Conservation (phyloP, 2,329 filamentous ascomycete species). For the Ophidiomyces ophidiicola region DNA sequence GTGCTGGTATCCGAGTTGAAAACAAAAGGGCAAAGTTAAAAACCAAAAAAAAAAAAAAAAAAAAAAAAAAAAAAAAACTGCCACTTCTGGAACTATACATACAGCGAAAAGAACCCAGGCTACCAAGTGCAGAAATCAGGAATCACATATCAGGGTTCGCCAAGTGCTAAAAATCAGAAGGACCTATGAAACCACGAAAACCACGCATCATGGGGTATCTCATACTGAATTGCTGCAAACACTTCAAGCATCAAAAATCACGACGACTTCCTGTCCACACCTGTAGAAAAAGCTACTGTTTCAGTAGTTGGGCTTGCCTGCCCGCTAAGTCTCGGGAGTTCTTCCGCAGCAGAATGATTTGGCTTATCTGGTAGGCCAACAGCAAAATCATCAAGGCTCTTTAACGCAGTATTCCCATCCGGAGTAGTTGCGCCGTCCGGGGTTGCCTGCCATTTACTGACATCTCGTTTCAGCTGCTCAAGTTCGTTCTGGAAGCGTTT, state of each 20-base stretch:
- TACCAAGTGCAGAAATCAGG: too few species aligned
- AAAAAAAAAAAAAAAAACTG: too few species aligned
- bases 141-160: too few species aligned
- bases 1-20: too few species aligned
- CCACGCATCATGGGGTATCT: constrained; percentile 8
- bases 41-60: too few species aligned
- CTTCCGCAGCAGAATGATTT: background rate
- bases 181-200: too few species aligned
- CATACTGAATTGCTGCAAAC: constrained; percentile 4
- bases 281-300: background rate
- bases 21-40: too few species aligned
- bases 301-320: background rate
- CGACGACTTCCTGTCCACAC: constrained; percentile 1
- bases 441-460: constrained; percentile 69
- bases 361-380: background rate
- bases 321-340: constrained; percentile 1
- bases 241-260: constrained; percentile 4
- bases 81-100: too few species aligned
- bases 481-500: constrained; percentile 94
- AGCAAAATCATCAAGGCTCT: constrained; percentile 8
- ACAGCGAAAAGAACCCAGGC: too few species aligned
- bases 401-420: background rate
- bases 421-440: constrained; percentile 9
- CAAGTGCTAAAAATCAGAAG: too few species aligned
- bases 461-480: constrained; percentile 75